Conservation (phyloP, 345 rosid species). For the Gossypium thurberi region DNA sequence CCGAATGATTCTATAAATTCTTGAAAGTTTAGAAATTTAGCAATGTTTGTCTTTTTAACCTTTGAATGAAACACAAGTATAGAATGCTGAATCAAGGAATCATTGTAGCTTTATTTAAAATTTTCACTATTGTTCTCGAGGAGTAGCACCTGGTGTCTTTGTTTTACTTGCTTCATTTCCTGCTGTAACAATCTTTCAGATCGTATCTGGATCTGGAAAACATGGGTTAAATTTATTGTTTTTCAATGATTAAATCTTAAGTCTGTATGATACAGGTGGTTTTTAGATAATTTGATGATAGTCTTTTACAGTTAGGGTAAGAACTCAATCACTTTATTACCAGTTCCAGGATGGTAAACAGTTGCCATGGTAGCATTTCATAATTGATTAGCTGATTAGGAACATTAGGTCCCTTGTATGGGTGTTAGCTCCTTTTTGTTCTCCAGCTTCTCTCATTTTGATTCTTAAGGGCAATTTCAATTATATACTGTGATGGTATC, state of each 20-base stretch:
- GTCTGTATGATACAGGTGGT: too few species aligned
- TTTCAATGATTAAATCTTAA: too few species aligned
- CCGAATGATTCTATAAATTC: neutral
- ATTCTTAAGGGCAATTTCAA: neutral
- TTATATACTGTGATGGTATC: neutral
- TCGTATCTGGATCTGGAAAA: neutral
- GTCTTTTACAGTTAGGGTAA: neutral
- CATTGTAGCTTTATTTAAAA: neutral
- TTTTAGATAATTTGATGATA: neutral
- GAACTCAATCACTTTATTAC: neutral
- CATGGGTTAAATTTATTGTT: neutral
- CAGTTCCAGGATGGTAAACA: neutral
- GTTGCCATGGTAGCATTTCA: neutral
- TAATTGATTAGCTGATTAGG: neutral
- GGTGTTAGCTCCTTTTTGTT: neutral
- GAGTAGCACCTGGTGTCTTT: neutral
- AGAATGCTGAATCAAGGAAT: slow-evolving; percentile 6
- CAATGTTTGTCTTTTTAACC: neutral
- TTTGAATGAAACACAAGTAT: neutral
- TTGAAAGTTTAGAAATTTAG: neutral
- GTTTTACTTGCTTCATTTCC: slow-evolving; percentile 4
- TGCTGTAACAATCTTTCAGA: slow-evolving; percentile 5
- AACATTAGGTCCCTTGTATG: neutral
- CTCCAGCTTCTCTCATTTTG: neutral
- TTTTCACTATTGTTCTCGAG: neutral